Percentiles rank a stretch among this genome's conserved stretches.
These are phyloP conservation scores for Tilletiopsis washingtonensis DNA, from an alignment of 1,284 basidiomycete genomes.

Conservation along the genomic window DNA sequence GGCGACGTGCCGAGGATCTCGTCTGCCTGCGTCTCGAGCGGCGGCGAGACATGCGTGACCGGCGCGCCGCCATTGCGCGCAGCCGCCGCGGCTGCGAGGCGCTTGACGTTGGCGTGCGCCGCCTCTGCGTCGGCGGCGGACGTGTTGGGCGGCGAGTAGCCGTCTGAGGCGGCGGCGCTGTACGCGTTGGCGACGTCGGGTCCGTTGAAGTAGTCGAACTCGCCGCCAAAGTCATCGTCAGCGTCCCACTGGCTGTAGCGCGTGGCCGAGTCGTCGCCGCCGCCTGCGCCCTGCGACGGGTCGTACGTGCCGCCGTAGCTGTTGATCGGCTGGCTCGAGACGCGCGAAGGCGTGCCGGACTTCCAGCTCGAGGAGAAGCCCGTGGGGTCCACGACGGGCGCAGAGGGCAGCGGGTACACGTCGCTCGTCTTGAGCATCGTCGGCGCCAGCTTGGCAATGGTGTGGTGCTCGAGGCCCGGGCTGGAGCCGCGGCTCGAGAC, in stretches of 20 bases:
- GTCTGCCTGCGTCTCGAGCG: background rate
- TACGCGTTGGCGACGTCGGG: slow-evolving; percentile 50
- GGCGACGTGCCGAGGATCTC: slow-evolving; percentile 19
- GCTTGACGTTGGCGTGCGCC: background rate
- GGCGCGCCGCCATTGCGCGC: background rate
- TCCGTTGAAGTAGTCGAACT: slow-evolving; percentile 60
- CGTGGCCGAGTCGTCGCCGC: slow-evolving; percentile 1
- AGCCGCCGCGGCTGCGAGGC: background rate
- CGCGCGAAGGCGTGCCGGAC: background rate
- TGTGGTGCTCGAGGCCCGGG: slow-evolving; percentile 44
- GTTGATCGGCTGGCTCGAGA: background rate
- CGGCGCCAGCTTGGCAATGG: slow-evolving; percentile 89
- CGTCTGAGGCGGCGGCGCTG: slow-evolving; percentile 6
- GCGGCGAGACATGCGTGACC: background rate
- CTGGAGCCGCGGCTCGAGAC: slow-evolving; percentile 7
- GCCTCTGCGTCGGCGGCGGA: slow-evolving; percentile 18
- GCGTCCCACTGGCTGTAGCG: slow-evolving; percentile 38
- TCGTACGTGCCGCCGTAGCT: background rate
- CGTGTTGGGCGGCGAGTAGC: slow-evolving; percentile 14
- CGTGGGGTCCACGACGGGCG: slow-evolving; percentile 59
- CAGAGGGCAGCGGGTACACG: slow-evolving; percentile 48
- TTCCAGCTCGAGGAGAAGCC: slow-evolving; percentile 22
- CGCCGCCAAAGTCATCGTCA: slow-evolving; percentile 54
- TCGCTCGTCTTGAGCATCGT: slow-evolving; percentile 75
- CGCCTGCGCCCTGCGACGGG: too few relatives aligned